These are phyloP conservation scores for Puya raimondii DNA, from an alignment of 176 grass and related monocot genomes.

Conservation along the genomic window DNA sequence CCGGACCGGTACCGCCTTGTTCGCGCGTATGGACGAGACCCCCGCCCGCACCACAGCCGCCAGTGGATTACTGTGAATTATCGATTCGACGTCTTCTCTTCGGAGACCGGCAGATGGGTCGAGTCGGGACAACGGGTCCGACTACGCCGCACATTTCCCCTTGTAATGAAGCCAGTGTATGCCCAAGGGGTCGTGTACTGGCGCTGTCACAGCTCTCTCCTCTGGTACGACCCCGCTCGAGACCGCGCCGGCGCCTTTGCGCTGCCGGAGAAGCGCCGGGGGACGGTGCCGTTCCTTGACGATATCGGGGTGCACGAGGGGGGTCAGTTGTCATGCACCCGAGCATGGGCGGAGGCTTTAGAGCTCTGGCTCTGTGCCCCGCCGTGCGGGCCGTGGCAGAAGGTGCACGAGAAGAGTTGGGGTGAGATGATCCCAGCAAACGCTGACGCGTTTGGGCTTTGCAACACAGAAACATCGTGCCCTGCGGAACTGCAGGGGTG, in stretches of 20 bases:
- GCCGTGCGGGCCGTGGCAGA: not conserved
- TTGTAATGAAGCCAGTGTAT: not conserved
- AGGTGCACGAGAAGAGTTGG: not conserved
- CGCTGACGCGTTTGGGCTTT: not conserved
- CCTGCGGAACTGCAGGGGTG: no score
- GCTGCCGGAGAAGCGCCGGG: not conserved
- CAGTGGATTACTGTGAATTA: not conserved
- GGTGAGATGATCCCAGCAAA: not conserved
- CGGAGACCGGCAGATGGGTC: not conserved
- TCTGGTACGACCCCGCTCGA: conserved; percentile 17
- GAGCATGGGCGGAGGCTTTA: not conserved
- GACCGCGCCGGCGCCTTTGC: not conserved
- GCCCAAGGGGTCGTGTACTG: conserved; percentile 14
- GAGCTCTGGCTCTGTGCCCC: not conserved
- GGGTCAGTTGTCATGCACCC: not conserved
- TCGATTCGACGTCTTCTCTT: conserved; percentile 7
- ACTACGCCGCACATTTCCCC: no score
- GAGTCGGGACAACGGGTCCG: conserved; percentile 1
- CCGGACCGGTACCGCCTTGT: not conserved
- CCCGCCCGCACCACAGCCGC: no score
- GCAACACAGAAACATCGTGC: not conserved
- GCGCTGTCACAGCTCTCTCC: not conserved
- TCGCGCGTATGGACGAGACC: not conserved
- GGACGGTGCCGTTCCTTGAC: not conserved
- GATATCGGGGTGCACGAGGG: not conserved